Evolutionary conservation across 768 basidiomycete genomes (phyloP).

Genomic region (Rhodotorula diobovata): DNA sequence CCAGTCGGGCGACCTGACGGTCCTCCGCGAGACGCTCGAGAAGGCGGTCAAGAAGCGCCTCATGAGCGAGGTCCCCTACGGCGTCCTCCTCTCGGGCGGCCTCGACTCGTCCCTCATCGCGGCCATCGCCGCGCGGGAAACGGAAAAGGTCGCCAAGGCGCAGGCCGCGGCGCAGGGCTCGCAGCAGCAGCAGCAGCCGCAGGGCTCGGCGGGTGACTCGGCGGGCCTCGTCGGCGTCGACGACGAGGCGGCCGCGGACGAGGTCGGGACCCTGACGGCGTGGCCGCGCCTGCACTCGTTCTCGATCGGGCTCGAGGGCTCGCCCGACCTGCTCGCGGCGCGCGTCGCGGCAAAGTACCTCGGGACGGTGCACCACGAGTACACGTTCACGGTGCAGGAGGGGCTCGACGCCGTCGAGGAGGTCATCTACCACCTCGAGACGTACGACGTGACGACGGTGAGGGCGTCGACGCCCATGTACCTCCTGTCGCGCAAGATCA

Average conservation of each 20-base stretch:
- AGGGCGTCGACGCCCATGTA: slow-evolving; percentile 99
- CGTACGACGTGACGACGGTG: slow-evolving; percentile 97
- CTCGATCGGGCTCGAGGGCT: slow-evolving; percentile 88
- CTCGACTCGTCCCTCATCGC: slow-evolving; percentile 95
- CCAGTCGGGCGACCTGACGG: slow-evolving; percentile 60
- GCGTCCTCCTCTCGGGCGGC: slow-evolving; percentile 90
- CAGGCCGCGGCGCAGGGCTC: too few species aligned
- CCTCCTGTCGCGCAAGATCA: slow-evolving; percentile 93
- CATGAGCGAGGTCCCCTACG: slow-evolving; percentile 98
- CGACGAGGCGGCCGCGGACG: slow-evolving; percentile 38
- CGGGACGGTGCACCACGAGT: slow-evolving; percentile 94
- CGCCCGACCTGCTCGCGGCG: slow-evolving; percentile 90
- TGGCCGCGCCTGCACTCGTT: slow-evolving; percentile 99
- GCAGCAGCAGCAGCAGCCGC: slow-evolving; percentile 53
- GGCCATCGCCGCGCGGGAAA: slow-evolving; percentile 87
- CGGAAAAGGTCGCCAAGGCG: slow-evolving; percentile 77
- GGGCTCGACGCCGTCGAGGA: slow-evolving; percentile 95
- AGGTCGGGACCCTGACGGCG: slow-evolving; percentile 59
- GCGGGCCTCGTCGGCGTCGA: slow-evolving; percentile 40
- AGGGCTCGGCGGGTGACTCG: slow-evolving; percentile 48
- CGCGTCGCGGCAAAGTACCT: slow-evolving; percentile 87
- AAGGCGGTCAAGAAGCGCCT: slow-evolving; percentile 86
- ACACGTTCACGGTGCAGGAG: slow-evolving; percentile 95
- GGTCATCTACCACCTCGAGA: slow-evolving; percentile 96
- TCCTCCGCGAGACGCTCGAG: slow-evolving; percentile 76